Evolutionary conservation across 139 green algal species (phyloP), one percentile per base, ranked within the genome.

Genomic region (Coelastrella sp.): DNA sequence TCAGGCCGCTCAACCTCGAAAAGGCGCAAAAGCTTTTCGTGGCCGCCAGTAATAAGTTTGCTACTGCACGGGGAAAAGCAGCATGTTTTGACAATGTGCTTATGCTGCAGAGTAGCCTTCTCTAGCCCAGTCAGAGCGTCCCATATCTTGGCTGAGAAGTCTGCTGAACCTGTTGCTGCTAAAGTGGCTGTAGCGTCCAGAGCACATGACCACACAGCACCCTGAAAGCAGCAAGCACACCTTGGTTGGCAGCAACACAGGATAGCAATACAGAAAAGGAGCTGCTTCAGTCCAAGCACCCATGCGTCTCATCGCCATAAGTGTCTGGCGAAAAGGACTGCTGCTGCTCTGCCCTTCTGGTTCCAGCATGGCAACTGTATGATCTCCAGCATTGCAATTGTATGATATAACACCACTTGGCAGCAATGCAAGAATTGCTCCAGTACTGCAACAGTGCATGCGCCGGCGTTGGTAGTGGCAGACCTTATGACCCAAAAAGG

Each of bases 401-500:
- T n/a, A n/a, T n/a, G n/a, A n/a, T n/a, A n/a, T n/a, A n/a, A n/a
- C n/a, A n/a, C n/a, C n/a, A n/a, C n/a, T n/a, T n/a, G n/a, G n/a
- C n/a, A n/a, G n/a, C n/a, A n/a, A n/a, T n/a, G n/a, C n/a, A n/a
- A n/a, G n/a, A n/a, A n/a, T n/a, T n/a, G n/a, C n/a, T n/a, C 45
- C 45, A 53, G 45, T 53, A 53, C 45, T 53, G 45, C 11, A 8
- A 53, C 45, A n/a, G n/a, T n/a, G n/a, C n/a, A n/a, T n/a, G n/a
- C n/a, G 45, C 8, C 45, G 45, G 8, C 11, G 45, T 64, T 6
- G 53, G 21, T 21, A 64, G 21, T 21, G 11, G 21, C 53, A 5
- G 53, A 95, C 92, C 91, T 99, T 99, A 84, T 99, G 97, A 2
- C 97, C 98, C 48, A 98, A 88, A 72, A 99, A 99, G 0, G 98